Base-by-base conservation (phyloP, 2,329 filamentous ascomycete genomes). In the Venturia nashicola region DNA sequence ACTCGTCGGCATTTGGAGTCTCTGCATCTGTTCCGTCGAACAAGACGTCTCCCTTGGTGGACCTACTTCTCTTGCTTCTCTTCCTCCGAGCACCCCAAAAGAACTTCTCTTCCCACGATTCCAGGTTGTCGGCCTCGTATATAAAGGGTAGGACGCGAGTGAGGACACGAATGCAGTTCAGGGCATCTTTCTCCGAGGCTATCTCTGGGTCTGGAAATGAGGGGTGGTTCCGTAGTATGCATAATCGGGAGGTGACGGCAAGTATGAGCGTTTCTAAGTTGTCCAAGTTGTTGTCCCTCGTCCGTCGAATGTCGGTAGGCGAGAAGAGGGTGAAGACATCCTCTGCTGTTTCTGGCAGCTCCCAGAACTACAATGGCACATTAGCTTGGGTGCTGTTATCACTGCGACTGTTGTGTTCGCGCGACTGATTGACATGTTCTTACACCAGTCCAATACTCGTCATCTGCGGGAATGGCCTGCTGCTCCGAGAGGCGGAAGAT, bases 251-350 rank as follows among this genome's bases (percentile, higher is more conserved):
- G n/a, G 88, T 90, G 65, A 95, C 81, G 61, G 89, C 90, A 51
- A 93, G 82, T 68, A 96, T 84, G 48, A 97, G 82, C 7, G 92
- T 96, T 77, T 97, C 91, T 67, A 97, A 82, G 72, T 97, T 97
- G 73, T 89, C 87, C 67, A 95, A 79, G 59, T 91, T 88, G 70
- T 85, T 83, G 75, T 97, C 93, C 72, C 92, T 86, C 57, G 91
- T 92, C 69, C 92, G 86, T 67, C 92, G 89, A 67, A 97, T 93
- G 67, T 80, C 78, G 57, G 76, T 86, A 6, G 91, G 86, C 44
- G 92, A 91, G 77, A 97, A 97, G 66, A 97, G 84, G 73, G 91
- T 96, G 79, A 97, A 97, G 71, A 99, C 87, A 79, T 99, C 94
- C 73, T 97, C 94, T 62, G 90, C 86, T 16, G 91, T 92, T 76